Percentiles rank a stretch among this genome's conserved stretches.
These are phyloP conservation scores for Mollisiaceae sp. DNA, from an alignment of 2,329 filamentous ascomycete genomes.

Conservation along the genomic window DNA sequence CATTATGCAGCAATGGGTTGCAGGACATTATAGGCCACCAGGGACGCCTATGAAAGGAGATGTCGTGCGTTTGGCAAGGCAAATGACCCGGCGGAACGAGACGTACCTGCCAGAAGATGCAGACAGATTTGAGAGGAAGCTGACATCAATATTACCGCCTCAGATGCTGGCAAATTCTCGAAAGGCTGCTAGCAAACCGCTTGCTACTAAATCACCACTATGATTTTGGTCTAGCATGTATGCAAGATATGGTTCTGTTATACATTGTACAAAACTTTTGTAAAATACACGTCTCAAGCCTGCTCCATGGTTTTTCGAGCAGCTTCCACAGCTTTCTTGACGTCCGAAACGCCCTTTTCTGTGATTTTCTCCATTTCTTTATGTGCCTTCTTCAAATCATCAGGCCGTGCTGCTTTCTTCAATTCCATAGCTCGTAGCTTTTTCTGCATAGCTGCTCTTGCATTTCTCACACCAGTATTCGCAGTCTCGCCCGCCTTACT, in stretches of 20 bases:
- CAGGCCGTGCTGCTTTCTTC: constrained; percentile 42
- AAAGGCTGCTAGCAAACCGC: constrained; percentile 16
- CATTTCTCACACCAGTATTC: constrained; percentile 37
- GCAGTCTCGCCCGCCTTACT: constrained; percentile 43
- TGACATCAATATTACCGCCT: constrained; percentile 36
- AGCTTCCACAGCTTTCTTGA: constrained; percentile 45
- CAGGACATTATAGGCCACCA: constrained; percentile 39
- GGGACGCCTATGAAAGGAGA: constrained; percentile 20
- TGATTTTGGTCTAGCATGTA: constrained; percentile 26
- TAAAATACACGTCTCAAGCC: constrained; percentile 24
- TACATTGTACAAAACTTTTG: constrained; percentile 29
- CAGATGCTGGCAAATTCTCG: constrained; percentile 8
- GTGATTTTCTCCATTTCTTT: constrained; percentile 47
- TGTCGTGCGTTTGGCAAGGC: constrained; percentile 34
- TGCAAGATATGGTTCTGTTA: constrained; percentile 9
- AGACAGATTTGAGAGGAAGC: constrained; percentile 38
- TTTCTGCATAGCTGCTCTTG: constrained; percentile 45
- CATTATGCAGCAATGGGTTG: constrained; percentile 37
- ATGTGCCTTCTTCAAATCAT: constrained; percentile 47
- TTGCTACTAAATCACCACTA: constrained; percentile 12
- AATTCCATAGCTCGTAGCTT: constrained; percentile 43
- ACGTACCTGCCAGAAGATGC: constrained; percentile 40
- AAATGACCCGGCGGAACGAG: constrained; percentile 38
- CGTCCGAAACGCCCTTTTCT: constrained; percentile 41
- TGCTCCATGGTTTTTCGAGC: constrained; percentile 44